Percentiles rank a stretch among this genome's conserved stretches.
phyloP scores from a whole-genome alignment of 805 yeast genomes.

The Danielia reshetovae region DNA sequence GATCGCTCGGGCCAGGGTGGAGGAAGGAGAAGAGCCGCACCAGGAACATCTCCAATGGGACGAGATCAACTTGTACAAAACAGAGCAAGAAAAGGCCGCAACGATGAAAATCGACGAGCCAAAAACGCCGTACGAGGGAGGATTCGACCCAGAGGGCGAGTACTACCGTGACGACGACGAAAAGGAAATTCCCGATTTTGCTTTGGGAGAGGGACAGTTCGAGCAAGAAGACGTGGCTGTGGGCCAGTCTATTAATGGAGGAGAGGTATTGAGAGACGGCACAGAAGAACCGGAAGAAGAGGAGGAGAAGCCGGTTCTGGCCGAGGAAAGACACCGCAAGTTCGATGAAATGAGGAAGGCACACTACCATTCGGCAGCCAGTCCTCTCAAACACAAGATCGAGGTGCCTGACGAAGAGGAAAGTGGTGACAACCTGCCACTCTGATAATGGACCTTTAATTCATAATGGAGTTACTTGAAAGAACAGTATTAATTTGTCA shows the following conservation, averaged over 20 bases:
- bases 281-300: slow-evolving; percentile 36
- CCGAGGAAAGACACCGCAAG: slow-evolving; percentile 58
- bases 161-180: slow-evolving; percentile 65
- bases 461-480: too few species aligned
- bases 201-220: slow-evolving; percentile 55
- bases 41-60: slow-evolving; percentile 71
- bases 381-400: slow-evolving; percentile 37
- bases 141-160: slow-evolving; percentile 77
- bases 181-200: slow-evolving; percentile 45
- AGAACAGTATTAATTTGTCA: too few species aligned
- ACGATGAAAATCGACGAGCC: slow-evolving; percentile 91
- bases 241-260: slow-evolving; percentile 36
- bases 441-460: too few species aligned
- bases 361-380: slow-evolving; percentile 66
- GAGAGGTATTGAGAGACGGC: slow-evolving; percentile 30
- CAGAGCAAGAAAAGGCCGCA: slow-evolving; percentile 69
- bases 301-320: slow-evolving; percentile 35
- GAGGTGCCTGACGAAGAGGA: slow-evolving; percentile 1
- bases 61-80: slow-evolving; percentile 64
- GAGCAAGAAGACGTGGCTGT: slow-evolving; percentile 27
- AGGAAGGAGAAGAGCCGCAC: slow-evolving; percentile 2
- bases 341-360: slow-evolving; percentile 78
- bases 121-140: slow-evolving; percentile 92
- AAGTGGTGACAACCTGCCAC: too few species aligned
- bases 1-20: slow-evolving; percentile 23